Evolutionary conservation across 1,139 yeast genomes (phyloP).

Genomic region (Candida neerlandica): DNA sequence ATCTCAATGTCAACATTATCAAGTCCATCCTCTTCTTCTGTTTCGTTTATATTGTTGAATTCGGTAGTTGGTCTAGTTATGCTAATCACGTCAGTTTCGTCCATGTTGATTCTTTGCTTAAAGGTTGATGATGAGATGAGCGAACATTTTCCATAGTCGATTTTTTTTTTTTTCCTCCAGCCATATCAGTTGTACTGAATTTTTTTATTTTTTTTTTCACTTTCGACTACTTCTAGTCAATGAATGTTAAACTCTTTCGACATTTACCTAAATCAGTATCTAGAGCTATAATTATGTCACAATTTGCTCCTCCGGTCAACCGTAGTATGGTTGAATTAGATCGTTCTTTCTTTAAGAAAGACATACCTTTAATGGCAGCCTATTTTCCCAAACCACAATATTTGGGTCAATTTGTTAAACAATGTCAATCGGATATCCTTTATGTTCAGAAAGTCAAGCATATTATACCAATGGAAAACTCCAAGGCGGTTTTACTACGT

Average conservation of each 20-base stretch:
- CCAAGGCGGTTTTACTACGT: constrained; percentile 66
- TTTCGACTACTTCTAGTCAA: constrained; percentile 1
- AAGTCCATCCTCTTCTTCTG: constrained; percentile 22
- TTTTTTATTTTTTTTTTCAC: neutral
- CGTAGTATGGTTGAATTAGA: constrained; percentile 68
- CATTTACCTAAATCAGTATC: constrained; percentile 25
- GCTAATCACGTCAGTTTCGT: constrained; percentile 37
- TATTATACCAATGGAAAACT: constrained; percentile 52
- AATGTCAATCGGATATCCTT: constrained; percentile 57
- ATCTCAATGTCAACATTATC: constrained; percentile 34
- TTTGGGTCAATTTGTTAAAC: constrained; percentile 57
- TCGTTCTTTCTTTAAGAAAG: constrained; percentile 58
- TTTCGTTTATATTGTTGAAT: constrained; percentile 14
- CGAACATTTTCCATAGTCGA: neutral
- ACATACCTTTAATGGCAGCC: constrained; percentile 65
- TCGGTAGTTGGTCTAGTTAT: constrained; percentile 35
- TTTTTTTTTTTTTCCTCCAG: constrained; percentile 1
- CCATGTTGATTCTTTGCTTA: constrained; percentile 17
- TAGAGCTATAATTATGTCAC: constrained; percentile 31
- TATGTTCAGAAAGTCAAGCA: constrained; percentile 67
- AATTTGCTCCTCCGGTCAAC: constrained; percentile 66
- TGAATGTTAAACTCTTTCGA: constrained; percentile 11
- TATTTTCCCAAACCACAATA: constrained; percentile 66
- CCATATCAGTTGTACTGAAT: neutral
- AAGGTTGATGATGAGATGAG: constrained; percentile 11